Evolutionary conservation across 495 filamentous ascomycete species (phyloP), one percentile per base, ranked within the genome.

Genomic region (Daldinia loculata): DNA sequence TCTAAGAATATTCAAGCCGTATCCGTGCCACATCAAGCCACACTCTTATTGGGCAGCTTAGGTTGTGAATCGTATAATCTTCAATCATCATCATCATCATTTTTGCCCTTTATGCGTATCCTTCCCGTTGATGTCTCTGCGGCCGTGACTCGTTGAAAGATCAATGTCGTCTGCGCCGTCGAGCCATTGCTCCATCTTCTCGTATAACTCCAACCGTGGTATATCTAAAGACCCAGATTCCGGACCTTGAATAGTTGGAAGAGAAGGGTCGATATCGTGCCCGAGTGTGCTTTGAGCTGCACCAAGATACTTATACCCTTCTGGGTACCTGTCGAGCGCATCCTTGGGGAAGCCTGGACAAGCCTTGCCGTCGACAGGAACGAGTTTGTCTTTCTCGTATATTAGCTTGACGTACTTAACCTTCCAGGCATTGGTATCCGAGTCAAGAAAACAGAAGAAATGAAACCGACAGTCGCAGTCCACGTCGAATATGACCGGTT

Each of bases 351-450:
- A 80, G 4, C 24, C 66, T 0, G 89, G 88, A 7, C 83, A 75
- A 14, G 80, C 82, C 45, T 77, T 78, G 32, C 86, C 85, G 70
- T 88, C 85, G 24, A 86, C 83, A 22, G 85, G 83, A 29, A 90
- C 79, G 41, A 91, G 70, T 75, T 89, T 90, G 78, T 91, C 89
- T 81, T 91, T 91, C 76, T 89, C 88, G 72, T 91, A 91, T 82
- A 88, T 89, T 59, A 89, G 84, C 63, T 88, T 83, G 70, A 89
- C 88, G 75, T 86, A 89, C 24, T 79, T 80, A 27, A 88, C 86
- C 71, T 85, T 84, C 88, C 88, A 90, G 24, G 79, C 80, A 1
- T 75, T 77, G 34, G 73, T 71, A 30, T 71, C 70, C 4, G 61
- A 7, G 43, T 80, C 50, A 68, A 85, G 84, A 61, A 86, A 78